phyloP scores from a whole-genome alignment of 2,329 filamentous ascomycete genomes.

The Fusarium pilosicola region DNA sequence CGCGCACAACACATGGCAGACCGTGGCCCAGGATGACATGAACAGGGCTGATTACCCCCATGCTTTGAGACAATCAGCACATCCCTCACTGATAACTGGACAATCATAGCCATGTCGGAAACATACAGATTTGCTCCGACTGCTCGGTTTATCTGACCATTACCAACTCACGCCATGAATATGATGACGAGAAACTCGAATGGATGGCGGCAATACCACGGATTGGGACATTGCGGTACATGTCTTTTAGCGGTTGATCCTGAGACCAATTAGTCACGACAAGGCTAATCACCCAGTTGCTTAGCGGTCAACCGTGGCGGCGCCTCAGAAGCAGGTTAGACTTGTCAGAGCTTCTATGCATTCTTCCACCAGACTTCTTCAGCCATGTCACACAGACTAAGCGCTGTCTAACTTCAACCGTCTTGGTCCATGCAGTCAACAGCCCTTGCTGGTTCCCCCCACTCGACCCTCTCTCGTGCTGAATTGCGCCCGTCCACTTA shows the following conservation, averaged over 20 bases:
- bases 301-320: slow-evolving; percentile 26
- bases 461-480: slow-evolving; percentile 28
- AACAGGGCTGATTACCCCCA: slow-evolving; percentile 26
- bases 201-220: slow-evolving; percentile 30
- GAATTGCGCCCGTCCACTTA: slow-evolving; percentile 42
- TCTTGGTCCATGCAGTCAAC: slow-evolving; percentile 6
- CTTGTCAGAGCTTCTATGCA: slow-evolving; percentile 40
- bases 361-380: slow-evolving; percentile 43
- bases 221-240: neutral
- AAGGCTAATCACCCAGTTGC: slow-evolving; percentile 15
- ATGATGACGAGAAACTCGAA: slow-evolving; percentile 28
- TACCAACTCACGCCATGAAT: slow-evolving; percentile 34
- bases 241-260: slow-evolving; percentile 18
- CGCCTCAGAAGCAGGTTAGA: slow-evolving; percentile 20
- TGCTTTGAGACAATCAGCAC: slow-evolving; percentile 6
- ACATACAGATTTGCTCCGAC: slow-evolving; percentile 8
- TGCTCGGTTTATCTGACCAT: slow-evolving; percentile 28
- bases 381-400: slow-evolving; percentile 23
- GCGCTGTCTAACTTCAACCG: slow-evolving; percentile 13
- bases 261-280: slow-evolving; percentile 9
- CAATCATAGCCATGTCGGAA: slow-evolving; percentile 15
- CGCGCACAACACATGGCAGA: slow-evolving; percentile 29
- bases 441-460: slow-evolving; percentile 35
- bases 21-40: slow-evolving; percentile 12
- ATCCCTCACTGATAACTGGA: slow-evolving; percentile 11